Conservation (phyloP, 2,329 filamentous ascomycete species). For the Knufia fluminis region DNA sequence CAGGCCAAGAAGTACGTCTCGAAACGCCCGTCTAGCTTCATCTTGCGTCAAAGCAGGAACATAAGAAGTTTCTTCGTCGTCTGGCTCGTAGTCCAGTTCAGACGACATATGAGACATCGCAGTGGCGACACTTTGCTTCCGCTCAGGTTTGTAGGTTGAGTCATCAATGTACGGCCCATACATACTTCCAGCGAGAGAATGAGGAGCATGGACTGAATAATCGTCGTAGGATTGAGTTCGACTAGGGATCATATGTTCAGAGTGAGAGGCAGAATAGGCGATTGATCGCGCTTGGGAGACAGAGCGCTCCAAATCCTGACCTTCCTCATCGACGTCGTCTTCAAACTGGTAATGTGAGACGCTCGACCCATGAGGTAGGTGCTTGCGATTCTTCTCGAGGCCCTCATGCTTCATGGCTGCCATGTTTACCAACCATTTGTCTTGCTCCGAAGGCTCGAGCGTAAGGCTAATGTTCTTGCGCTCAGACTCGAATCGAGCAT, state of each 20-base stretch:
- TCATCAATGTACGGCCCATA: slow-evolving; percentile 60
- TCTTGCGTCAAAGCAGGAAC: slow-evolving; percentile 86
- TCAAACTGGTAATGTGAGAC: slow-evolving; percentile 77
- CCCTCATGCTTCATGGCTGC: slow-evolving; percentile 52
- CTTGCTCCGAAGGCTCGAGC: slow-evolving; percentile 36
- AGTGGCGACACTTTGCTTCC: slow-evolving; percentile 71
- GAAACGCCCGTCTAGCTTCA: slow-evolving; percentile 73
- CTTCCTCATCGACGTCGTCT: slow-evolving; percentile 51
- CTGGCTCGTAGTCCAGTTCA: slow-evolving; percentile 35
- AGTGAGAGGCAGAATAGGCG: slow-evolving; percentile 10
- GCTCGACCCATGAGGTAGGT: not conserved
- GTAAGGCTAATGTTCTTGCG: slow-evolving; percentile 74
- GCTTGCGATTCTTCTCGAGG: slow-evolving; percentile 48
- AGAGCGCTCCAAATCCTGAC: slow-evolving; percentile 27
- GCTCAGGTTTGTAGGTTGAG: slow-evolving; percentile 43
- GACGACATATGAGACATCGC: slow-evolving; percentile 41
- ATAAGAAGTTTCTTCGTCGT: slow-evolving; percentile 79
- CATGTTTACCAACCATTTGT: slow-evolving; percentile 39
- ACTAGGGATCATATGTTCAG: slow-evolving; percentile 8
- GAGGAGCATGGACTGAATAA: slow-evolving; percentile 7
- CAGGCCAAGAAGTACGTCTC: slow-evolving; percentile 84
- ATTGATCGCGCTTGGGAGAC: slow-evolving; percentile 23
- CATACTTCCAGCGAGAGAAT: slow-evolving; percentile 64
- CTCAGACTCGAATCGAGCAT: slow-evolving; percentile 61
- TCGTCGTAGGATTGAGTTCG: slow-evolving; percentile 16